A percentile compares a stretch with the other conserved stretches of the same genome.
These are phyloP conservation scores for Mariannaea elegans DNA, from an alignment of 2,329 filamentous ascomycete species.

Conservation along the genomic window DNA sequence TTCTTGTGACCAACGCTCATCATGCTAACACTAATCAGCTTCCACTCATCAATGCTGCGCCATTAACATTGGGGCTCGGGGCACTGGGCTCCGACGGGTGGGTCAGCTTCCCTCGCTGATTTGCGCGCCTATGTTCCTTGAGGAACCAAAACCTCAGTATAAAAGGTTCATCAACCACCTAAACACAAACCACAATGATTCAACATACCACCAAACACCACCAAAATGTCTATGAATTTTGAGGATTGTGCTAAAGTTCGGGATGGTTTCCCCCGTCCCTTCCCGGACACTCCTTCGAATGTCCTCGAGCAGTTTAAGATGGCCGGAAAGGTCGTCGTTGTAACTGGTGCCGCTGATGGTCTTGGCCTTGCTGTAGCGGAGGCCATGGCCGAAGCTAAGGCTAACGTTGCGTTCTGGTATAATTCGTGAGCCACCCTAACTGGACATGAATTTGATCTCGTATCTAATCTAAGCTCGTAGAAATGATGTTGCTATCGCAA, in stretches of 20 bases:
- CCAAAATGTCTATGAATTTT: conserved; percentile 41
- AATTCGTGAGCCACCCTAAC: conserved; percentile 38
- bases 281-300: conserved; percentile 43
- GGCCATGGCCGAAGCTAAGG: conserved; percentile 56
- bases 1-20: not conserved
- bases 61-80: conserved; percentile 11
- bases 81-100: conserved; percentile 18
- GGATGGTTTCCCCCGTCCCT: conserved; percentile 38
- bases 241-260: conserved; percentile 33
- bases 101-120: not conserved
- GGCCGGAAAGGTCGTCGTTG: conserved; percentile 51
- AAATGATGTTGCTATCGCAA: conserved; percentile 48
- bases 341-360: conserved; percentile 57
- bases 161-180: not conserved
- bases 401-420: conserved; percentile 49
- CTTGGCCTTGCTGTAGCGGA: conserved; percentile 55
- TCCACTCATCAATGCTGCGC: conserved; percentile 9
- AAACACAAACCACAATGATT: not conserved
- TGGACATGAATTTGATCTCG: not conserved
- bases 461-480: conserved; percentile 1
- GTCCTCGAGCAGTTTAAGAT: conserved; percentile 56
- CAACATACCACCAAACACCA: not conserved
- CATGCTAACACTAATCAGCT: not conserved
- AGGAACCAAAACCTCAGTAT: not conserved
- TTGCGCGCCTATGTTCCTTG: not conserved